phyloP scores from a whole-genome alignment of 108 stramenopile species.

The Fragilaria radians region DNA sequence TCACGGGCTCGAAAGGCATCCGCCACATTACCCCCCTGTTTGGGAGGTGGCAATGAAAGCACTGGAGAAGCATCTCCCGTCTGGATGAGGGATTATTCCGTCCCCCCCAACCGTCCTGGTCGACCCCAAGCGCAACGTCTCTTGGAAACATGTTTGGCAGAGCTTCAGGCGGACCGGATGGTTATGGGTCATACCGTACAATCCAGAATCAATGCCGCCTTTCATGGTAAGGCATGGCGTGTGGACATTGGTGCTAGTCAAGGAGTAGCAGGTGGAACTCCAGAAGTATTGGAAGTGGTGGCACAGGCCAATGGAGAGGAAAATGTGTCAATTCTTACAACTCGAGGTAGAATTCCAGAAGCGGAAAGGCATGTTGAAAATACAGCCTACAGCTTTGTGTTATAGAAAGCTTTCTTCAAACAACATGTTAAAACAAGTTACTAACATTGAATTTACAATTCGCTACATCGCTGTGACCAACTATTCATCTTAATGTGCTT shows the following conservation, averaged over 20 bases:
- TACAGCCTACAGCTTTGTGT: too few relatives aligned
- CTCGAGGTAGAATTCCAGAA: conserved; percentile 2
- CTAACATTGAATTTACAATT: too few relatives aligned
- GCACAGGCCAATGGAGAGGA: conserved; percentile 12
- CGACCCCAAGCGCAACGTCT: conserved; percentile 24
- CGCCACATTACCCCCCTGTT: conserved; percentile 41
- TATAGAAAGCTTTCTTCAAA: too few relatives aligned
- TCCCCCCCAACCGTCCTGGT: conserved; percentile 42
- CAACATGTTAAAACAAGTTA: too few relatives aligned
- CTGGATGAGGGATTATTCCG: conserved; percentile 73
- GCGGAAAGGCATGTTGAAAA: background rate
- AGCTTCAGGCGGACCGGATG: conserved; percentile 44
- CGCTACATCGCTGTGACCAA: too few relatives aligned
- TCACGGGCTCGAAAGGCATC: conserved; percentile 20
- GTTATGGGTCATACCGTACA: conserved; percentile 83
- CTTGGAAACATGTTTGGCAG: background rate
- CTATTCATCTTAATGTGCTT: conserved; percentile 25
- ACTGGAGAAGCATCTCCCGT: conserved; percentile 46
- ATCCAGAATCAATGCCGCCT: conserved; percentile 52
- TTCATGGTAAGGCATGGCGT: conserved; percentile 65
- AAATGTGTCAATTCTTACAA: conserved; percentile 13
- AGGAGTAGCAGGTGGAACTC: conserved; percentile 53
- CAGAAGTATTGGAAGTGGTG: conserved; percentile 71
- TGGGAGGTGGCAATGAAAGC: conserved; percentile 34
- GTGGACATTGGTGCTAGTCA: conserved; percentile 59